A percentile compares a stretch with the other conserved stretches of the same genome.
phyloP scores from a whole-genome alignment of 371 early-diverging fungal genomes.

The Mortierella sp. region DNA sequence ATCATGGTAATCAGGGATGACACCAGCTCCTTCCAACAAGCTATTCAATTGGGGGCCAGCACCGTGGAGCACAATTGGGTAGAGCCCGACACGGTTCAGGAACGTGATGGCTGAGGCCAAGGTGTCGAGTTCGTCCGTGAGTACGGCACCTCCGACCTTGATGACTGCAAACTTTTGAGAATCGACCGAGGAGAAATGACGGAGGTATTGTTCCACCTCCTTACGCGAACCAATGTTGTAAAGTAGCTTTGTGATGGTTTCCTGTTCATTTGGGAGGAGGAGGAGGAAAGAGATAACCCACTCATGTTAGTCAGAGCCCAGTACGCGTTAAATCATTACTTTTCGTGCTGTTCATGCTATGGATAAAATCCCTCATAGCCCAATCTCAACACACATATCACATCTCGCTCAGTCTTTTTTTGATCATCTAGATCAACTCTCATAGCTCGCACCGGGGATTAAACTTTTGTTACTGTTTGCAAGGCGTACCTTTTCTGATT shows the following conservation, averaged over 20 bases:
- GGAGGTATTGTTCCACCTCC: conserved; percentile 97
- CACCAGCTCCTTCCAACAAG: conserved; percentile 84
- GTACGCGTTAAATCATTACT: too few relatives aligned
- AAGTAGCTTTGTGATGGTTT: conserved; percentile 95
- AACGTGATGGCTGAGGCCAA: conserved; percentile 94
- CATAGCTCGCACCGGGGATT: too few relatives aligned
- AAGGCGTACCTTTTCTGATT: conserved; percentile 47
- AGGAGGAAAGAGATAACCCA: neutral
- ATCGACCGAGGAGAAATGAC: conserved; percentile 94
- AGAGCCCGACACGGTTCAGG: conserved; percentile 94
- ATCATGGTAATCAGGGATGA: conserved; percentile 93
- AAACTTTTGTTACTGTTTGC: neutral
- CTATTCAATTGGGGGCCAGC: conserved; percentile 96
- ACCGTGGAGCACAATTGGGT: conserved; percentile 97
- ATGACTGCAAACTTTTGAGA: conserved; percentile 99
- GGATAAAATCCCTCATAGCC: too few relatives aligned
- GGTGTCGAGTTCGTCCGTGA: conserved; percentile 94
- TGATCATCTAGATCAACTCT: too few relatives aligned
- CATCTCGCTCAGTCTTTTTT: too few relatives aligned
- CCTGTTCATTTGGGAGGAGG: conserved; percentile 61
- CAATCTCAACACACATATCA: too few relatives aligned
- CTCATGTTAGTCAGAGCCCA: too few relatives aligned
- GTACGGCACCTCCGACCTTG: conserved; percentile 97
- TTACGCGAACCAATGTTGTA: conserved; percentile 98
- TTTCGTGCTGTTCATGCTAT: too few relatives aligned